These are phyloP conservation scores for Phytophthora capsici DNA, from an alignment of 352 stramenopile species.

Conservation along the genomic window DNA sequence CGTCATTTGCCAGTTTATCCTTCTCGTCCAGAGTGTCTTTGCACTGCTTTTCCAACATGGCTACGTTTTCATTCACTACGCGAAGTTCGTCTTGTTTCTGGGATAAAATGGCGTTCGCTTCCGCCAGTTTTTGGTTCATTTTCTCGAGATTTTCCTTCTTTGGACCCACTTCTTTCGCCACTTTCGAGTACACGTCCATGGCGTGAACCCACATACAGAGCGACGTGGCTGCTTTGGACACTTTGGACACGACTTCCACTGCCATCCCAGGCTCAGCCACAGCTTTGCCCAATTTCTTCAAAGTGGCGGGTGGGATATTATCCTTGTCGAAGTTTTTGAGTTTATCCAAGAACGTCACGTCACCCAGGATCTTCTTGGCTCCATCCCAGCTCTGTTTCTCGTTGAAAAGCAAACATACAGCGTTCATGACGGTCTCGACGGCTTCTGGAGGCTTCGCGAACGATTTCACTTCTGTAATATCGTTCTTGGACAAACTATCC, in stretches of 20 bases:
- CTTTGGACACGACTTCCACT: conserved; percentile 92
- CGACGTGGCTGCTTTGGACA: conserved; percentile 91
- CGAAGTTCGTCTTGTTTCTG: conserved; percentile 91
- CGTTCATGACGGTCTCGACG: conserved; percentile 95
- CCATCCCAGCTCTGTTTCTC: conserved; percentile 93
- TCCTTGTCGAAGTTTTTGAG: conserved; percentile 95
- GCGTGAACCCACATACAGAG: conserved; percentile 95
- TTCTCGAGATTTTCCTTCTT: conserved; percentile 92
- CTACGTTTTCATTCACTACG: conserved; percentile 91
- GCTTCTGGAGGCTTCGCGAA: conserved; percentile 93
- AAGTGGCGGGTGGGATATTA: conserved; percentile 87
- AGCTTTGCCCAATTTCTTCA: conserved; percentile 92
- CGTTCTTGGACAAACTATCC: conserved; percentile 91
- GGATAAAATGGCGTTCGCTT: conserved; percentile 87
- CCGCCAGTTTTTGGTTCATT: conserved; percentile 91
- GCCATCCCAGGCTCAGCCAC: conserved; percentile 88
- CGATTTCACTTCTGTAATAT: conserved; percentile 95
- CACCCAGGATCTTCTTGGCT: conserved; percentile 92
- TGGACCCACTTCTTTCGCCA: conserved; percentile 93
- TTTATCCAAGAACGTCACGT: conserved; percentile 90
- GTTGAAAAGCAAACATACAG: conserved; percentile 93
- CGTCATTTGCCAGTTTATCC: conserved; percentile 88
- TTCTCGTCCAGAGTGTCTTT: conserved; percentile 93
- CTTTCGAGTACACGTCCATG: conserved; percentile 96
- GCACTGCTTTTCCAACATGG: conserved; percentile 88